Conservation (phyloP, 352 stramenopile species). For the Phytophthora tentaculata region DNA sequence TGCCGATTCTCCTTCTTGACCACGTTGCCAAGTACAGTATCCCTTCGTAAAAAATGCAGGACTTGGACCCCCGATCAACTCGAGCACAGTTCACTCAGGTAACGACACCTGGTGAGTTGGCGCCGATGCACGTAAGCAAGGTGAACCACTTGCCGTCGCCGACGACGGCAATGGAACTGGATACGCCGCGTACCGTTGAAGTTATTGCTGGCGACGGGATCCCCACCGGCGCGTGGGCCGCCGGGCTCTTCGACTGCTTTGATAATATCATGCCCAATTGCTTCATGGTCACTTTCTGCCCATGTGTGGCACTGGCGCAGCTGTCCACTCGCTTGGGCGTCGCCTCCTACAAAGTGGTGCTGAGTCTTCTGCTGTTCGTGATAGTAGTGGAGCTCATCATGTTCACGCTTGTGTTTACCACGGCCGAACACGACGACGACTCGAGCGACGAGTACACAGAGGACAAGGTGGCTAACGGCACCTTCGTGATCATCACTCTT, state of each 20-base stretch:
- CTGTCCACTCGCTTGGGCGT: constrained; percentile 48
- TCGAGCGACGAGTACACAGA: constrained; percentile 20
- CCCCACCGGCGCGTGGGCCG: constrained; percentile 41
- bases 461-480: constrained; percentile 21
- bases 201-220: constrained; percentile 31
- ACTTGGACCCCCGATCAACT: constrained; percentile 34
- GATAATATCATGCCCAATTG: constrained; percentile 57
- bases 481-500: constrained; percentile 32
- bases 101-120: constrained; percentile 23
- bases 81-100: constrained; percentile 38
- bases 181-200: constrained; percentile 35
- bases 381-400: constrained; percentile 27
- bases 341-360: constrained; percentile 34
- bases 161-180: constrained; percentile 25
- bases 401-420: constrained; percentile 30
- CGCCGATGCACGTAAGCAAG: constrained; percentile 8
- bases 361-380: constrained; percentile 38
- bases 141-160: constrained; percentile 37
- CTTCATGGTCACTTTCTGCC: constrained; percentile 51
- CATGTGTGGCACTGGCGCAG: constrained; percentile 59
- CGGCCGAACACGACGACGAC: constrained; percentile 20
- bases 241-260: constrained; percentile 50
- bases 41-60: constrained; percentile 16
- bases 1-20: constrained; percentile 7
- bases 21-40: constrained; percentile 6